Evolutionary conservation across 2,329 filamentous ascomycete genomes (phyloP).

Genomic region (Tolypocladium amazonense): DNA sequence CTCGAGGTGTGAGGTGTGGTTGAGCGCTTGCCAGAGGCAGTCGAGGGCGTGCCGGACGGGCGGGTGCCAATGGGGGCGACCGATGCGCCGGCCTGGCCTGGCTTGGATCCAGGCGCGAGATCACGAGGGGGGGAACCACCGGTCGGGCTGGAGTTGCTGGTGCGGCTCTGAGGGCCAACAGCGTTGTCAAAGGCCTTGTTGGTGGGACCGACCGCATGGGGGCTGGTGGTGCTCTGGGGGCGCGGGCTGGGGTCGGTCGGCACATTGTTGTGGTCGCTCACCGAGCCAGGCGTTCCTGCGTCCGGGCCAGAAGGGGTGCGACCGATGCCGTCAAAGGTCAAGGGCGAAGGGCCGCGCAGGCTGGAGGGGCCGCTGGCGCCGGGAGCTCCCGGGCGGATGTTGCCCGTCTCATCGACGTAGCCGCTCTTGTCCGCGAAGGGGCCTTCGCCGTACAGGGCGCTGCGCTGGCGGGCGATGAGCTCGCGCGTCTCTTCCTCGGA

Average conservation of each 20-base stretch:
- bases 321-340: constrained; percentile 57
- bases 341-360: constrained; percentile 67
- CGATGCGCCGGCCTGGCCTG: constrained; percentile 45
- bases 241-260: constrained; percentile 47
- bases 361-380: constrained; percentile 52
- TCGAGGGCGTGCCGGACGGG: constrained; percentile 50
- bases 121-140: constrained; percentile 68
- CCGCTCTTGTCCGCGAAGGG: constrained; percentile 56
- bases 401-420: constrained; percentile 58
- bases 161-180: constrained; percentile 53
- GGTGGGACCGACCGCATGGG: constrained; percentile 47
- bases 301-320: constrained; percentile 25
- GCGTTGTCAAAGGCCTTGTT: constrained; percentile 53
- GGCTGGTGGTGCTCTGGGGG: constrained; percentile 77
- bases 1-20: constrained; percentile 83
- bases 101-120: constrained; percentile 41
- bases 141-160: constrained; percentile 73
- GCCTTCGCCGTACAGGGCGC: constrained; percentile 77
- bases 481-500: constrained; percentile 95
- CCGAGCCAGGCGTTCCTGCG: constrained; percentile 27
- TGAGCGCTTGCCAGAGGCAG: constrained; percentile 58
- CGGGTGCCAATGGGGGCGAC: constrained; percentile 93
- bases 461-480: constrained; percentile 90
- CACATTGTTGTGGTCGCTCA: constrained; percentile 27
- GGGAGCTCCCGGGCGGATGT: constrained; percentile 54